Evolutionary conservation across 2,329 filamentous ascomycete genomes (phyloP), one percentile per base, ranked within the genome.

Genomic region (Claviceps sp.): DNA sequence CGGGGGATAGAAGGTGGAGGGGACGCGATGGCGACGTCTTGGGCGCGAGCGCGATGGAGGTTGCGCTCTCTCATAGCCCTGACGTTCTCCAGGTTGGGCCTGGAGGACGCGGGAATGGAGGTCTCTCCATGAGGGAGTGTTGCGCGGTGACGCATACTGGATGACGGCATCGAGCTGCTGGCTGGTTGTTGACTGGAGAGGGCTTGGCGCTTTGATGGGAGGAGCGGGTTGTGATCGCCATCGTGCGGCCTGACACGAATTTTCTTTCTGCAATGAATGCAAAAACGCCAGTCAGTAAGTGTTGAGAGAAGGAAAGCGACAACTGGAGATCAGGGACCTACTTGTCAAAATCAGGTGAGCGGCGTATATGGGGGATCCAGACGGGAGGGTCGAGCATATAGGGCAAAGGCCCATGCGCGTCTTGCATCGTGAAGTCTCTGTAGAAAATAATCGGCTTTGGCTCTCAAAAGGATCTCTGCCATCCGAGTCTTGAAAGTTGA

Each of bases 141-240:
- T 24, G 26, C 41, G 30, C 18, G 41, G 42, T 14, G 8, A 14
- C 5, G 18, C 14, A 22, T 6, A 22, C 9, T 66, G 65, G 43
- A 5, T 22, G 20, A 55, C 48, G n/a, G 58, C 43, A 37, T 54
- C 52, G 22, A 53, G 58, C 55, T 52, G 57, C 54, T 53, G 18
- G 55, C 52, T 52, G 57, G 53, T 24, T 50, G 42, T 43, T 37
- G 37, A 9, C 11, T 30, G 40, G 52, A 40, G 30, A 51, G 37
- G 3, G 30, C 37, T 16, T 38, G 52, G 37, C 48, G 38, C 24
- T 47, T 42, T 26, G n/a, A 11, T 9, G 5, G 16, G 51, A 47
- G 41, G 18, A 40, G 43, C 47, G 52, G 56, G 48, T 42, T 40
- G 6, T 30, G 26, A 30, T 2, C 26, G 6, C 59, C 61, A 2